Evolutionary conservation across 2,329 filamentous ascomycete genomes (phyloP).

Genomic region (Monilinia vaccinii-corymbosi): DNA sequence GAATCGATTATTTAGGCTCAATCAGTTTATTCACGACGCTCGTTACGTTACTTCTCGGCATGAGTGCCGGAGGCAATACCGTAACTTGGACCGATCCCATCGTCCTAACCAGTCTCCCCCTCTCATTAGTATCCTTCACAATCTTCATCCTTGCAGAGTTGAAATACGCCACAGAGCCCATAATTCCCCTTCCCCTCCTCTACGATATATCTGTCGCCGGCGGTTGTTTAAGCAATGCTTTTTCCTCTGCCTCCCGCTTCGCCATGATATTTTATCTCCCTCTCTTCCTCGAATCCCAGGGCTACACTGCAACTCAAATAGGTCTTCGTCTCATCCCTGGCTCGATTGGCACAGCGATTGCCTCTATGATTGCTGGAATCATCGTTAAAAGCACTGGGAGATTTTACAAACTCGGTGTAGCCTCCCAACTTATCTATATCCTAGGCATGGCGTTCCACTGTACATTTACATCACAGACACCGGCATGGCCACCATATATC

Average conservation of each 20-base stretch:
- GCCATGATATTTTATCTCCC: constrained; percentile 62
- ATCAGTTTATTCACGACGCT: constrained; percentile 55
- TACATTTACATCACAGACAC: constrained; percentile 44
- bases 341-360: constrained; percentile 50
- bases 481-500: constrained; percentile 39
- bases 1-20: constrained; percentile 65
- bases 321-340: constrained; percentile 58
- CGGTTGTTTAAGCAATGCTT: constrained; percentile 63
- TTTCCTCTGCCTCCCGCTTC: constrained; percentile 48
- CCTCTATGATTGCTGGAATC: constrained; percentile 51
- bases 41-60: constrained; percentile 61
- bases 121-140: constrained; percentile 34
- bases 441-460: constrained; percentile 46
- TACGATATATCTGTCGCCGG: constrained; percentile 56
- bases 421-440: constrained; percentile 31
- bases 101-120: constrained; percentile 33
- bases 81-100: constrained; percentile 50
- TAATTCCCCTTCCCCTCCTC: constrained; percentile 52
- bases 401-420: constrained; percentile 59
- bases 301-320: constrained; percentile 50
- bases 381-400: constrained; percentile 59
- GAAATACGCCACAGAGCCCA: constrained; percentile 38
- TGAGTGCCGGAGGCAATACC: constrained; percentile 52
- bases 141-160: constrained; percentile 48
- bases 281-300: constrained; percentile 64